Percentiles rank a stretch among this genome's conserved stretches.
Conservation (phyloP, 768 basidiomycete genomes). For the Boletus eberwhitei region DNA sequence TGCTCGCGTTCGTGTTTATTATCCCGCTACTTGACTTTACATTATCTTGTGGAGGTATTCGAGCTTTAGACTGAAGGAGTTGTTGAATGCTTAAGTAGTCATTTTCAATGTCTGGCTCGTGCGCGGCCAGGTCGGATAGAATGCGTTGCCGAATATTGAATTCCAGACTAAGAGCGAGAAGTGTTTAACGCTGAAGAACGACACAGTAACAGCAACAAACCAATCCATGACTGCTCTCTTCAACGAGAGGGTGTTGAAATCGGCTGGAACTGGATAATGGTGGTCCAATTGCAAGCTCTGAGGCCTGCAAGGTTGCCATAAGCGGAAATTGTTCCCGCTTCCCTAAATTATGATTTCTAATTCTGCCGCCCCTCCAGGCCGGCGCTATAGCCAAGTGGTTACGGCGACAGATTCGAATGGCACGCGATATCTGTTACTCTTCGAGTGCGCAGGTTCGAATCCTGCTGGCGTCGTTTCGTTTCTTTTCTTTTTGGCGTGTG, state of each 20-base stretch:
- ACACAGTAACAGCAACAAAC: constrained; percentile 30
- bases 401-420: constrained; percentile 69
- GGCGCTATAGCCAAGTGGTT: constrained; percentile 74
- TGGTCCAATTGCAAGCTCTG: background rate
- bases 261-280: background rate
- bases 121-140: constrained; percentile 67
- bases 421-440: constrained; percentile 35
- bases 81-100: constrained; percentile 48
- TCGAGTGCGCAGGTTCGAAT: constrained; percentile 41
- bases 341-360: background rate
- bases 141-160: constrained; percentile 75
- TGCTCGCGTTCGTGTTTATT: constrained; percentile 18
- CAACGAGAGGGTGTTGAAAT: background rate
- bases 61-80: constrained; percentile 60
- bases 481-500: constrained; percentile 3
- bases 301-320: background rate
- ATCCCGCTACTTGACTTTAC: constrained; percentile 15
- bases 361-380: background rate
- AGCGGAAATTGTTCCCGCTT: background rate
- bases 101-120: constrained; percentile 46
- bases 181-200: background rate
- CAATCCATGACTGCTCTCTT: constrained; percentile 42
- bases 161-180: constrained; percentile 52
- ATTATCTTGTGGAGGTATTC: constrained; percentile 34
- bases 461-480: constrained; percentile 36